Evolutionary conservation across 176 grass and related monocot genomes (phyloP).

Genomic region (Raddia guianensis): DNA sequence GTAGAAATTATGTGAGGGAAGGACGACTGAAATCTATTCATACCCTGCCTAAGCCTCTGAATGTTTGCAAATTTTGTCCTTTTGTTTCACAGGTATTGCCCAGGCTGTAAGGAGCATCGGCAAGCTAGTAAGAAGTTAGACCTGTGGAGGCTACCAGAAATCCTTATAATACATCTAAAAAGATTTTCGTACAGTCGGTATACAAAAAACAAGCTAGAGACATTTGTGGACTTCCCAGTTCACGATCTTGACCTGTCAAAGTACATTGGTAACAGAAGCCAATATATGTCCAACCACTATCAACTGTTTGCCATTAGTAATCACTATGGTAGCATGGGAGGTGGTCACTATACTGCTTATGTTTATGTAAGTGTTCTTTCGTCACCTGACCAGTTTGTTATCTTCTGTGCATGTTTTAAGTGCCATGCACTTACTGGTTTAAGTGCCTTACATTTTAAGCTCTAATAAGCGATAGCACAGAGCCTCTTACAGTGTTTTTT

Average conservation of each 20-base stretch:
- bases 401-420: neutral
- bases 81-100: constrained; percentile 71
- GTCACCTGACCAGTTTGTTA: neutral
- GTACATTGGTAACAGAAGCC: constrained; percentile 56
- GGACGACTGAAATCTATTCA: neutral
- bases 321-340: constrained; percentile 93
- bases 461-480: neutral
- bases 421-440: neutral
- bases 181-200: constrained; percentile 85
- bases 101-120: constrained; percentile 77
- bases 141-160: constrained; percentile 93
- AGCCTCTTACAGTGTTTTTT: neutral
- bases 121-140: constrained; percentile 94
- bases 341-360: constrained; percentile 94
- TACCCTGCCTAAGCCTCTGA: neutral
- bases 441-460: neutral
- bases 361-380: constrained; percentile 66
- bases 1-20: neutral
- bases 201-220: constrained; percentile 91
- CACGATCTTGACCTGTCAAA: constrained; percentile 81
- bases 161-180: constrained; percentile 94
- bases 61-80: constrained; percentile 8
- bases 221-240: constrained; percentile 85
- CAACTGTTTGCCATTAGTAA: constrained; percentile 84
- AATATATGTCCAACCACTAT: constrained; percentile 59